Evolutionary conservation across 2,329 filamentous ascomycete species (phyloP), one percentile per base, ranked within the genome.

Genomic region (Alternaria brassicae): DNA sequence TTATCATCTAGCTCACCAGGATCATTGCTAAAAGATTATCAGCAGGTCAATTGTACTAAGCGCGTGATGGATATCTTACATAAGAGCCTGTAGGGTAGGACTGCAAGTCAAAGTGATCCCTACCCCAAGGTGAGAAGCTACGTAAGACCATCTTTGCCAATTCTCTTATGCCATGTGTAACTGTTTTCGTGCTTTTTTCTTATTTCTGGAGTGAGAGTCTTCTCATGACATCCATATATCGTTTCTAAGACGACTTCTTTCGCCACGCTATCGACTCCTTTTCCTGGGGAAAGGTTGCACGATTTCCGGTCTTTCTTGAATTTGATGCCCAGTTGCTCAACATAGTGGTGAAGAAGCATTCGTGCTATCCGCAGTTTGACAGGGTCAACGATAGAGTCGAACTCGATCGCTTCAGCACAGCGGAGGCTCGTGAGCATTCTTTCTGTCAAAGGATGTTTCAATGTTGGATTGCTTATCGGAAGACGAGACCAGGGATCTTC

Each of bases 221-320:
- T 27, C 15, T 56, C 17, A 30, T 36, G 30, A 28, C n/a, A 57
- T n/a, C 54, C 10, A 52, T 57, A 57, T 57, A 57, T 57, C 30
- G 9, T 32, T 23, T 57, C 15, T 21, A 54, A 54, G 10, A 54
- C n/a, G 13, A 54, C 32, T 12, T 42, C 23, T 32, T 54, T 54
- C 19, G 21, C 51, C 19, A 25, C 21, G 8, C 51, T 54, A 47
- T 40, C 30, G 6, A 54, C 30, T 6, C 40, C 41, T 23, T 45
- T 54, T 12, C 40, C 40, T 39, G 4, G 8, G 19, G 32, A 54
- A 47, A 54, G 51, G 19, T 41, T 47, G 12, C 19, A 32, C 21
- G 15, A 54, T 42, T 23, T 54, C 30, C 6, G 17, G 10, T 54
- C n/a, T 36, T 54, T 17, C 23, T 32, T 54, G 12, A 54, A 32